Conservation (phyloP, 768 basidiomycete genomes). For the Xerocomellus chrysenteron region DNA sequence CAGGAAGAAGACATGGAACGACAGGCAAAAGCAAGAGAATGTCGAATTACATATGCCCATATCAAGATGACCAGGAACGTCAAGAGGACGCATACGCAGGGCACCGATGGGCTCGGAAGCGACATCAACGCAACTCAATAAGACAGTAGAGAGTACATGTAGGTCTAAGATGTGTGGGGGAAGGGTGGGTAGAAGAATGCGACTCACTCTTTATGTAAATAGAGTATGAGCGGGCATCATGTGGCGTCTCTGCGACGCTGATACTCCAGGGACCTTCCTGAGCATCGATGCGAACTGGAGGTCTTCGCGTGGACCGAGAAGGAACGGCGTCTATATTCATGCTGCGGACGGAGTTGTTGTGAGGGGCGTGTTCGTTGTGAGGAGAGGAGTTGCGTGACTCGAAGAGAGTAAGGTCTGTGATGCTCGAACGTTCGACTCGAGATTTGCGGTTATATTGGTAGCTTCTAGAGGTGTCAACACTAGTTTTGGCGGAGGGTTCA, state of each 20-base stretch:
- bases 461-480: slow-evolving; percentile 44
- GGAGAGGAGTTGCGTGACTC: slow-evolving; percentile 32
- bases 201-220: slow-evolving; percentile 88
- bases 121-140: slow-evolving; percentile 22
- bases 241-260: slow-evolving; percentile 82
- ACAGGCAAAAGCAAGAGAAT: slow-evolving; percentile 12
- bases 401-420: slow-evolving; percentile 45
- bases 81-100: slow-evolving; percentile 16
- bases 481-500: slow-evolving; percentile 38
- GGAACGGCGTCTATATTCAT: slow-evolving; percentile 47
- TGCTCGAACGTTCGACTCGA: slow-evolving; percentile 35
- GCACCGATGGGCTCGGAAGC: slow-evolving; percentile 29
- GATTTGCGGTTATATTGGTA: slow-evolving; percentile 37
- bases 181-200: slow-evolving; percentile 24
- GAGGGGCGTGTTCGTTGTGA: slow-evolving; percentile 33
- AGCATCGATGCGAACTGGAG: slow-evolving; percentile 61
- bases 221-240: slow-evolving; percentile 66
- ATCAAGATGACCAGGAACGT: slow-evolving; percentile 15
- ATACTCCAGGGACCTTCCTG: slow-evolving; percentile 87
- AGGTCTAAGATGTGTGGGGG: slow-evolving; percentile 15
- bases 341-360: slow-evolving; percentile 34
- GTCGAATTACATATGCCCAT: slow-evolving; percentile 12
- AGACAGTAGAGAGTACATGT: slow-evolving; percentile 18
- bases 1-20: slow-evolving; percentile 19
- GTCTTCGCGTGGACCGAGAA: slow-evolving; percentile 43